These are phyloP conservation scores for Daldinia caldariorum DNA, from an alignment of 495 filamentous ascomycete genomes.

Conservation along the genomic window DNA sequence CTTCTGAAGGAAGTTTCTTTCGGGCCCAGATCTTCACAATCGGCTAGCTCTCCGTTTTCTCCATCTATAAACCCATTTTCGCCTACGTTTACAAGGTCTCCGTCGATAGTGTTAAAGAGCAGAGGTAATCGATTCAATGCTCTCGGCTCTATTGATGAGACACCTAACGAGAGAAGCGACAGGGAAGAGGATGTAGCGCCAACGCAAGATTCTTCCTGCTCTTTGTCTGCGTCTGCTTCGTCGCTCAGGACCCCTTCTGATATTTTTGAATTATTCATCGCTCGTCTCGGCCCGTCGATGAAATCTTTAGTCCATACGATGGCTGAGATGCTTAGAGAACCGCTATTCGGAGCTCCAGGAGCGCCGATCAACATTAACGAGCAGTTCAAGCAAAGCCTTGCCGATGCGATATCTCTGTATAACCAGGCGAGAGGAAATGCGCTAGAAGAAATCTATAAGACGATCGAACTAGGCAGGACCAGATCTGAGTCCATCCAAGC, in stretches of 20 bases:
- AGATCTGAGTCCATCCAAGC: constrained; percentile 79
- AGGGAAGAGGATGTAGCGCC: constrained; percentile 50
- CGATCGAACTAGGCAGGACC: constrained; percentile 71
- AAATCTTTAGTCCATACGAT: constrained; percentile 92
- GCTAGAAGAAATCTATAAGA: constrained; percentile 79
- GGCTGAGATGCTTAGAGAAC: constrained; percentile 84
- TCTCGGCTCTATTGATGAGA: constrained; percentile 73
- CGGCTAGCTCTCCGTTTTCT: constrained; percentile 33
- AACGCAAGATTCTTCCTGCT: constrained; percentile 16
- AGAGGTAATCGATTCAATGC: constrained; percentile 46
- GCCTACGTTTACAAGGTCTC: constrained; percentile 46
- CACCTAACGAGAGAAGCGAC: constrained; percentile 67
- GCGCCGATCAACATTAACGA: constrained; percentile 77
- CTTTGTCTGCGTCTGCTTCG: constrained; percentile 32
- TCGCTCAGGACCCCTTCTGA: constrained; percentile 69
- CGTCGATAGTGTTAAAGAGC: constrained; percentile 48
- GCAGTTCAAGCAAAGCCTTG: constrained; percentile 78
- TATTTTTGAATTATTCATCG: constrained; percentile 89
- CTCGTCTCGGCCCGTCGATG: constrained; percentile 90
- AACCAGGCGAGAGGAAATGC: constrained; percentile 76
- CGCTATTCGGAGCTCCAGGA: constrained; percentile 77
- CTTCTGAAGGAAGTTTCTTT: constrained; percentile 71
- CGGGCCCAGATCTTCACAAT: constrained; percentile 23
- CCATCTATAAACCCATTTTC: constrained; percentile 49
- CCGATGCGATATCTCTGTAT: constrained; percentile 82